Conservation (phyloP, 352 stramenopile species). For the Phytophthora citricola region DNA sequence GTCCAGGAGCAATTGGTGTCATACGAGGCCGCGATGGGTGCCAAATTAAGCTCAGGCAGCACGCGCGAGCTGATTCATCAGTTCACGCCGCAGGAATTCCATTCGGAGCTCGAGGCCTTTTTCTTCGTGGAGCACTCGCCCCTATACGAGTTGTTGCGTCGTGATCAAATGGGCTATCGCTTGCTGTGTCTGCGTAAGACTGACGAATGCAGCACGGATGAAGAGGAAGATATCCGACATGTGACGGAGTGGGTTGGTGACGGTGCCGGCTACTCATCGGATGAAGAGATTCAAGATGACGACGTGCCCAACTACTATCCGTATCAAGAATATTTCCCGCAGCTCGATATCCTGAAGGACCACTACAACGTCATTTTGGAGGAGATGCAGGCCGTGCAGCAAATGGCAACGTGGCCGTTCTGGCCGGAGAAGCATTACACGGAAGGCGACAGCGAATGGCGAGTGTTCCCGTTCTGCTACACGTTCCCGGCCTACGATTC, state of each 20-base stretch:
- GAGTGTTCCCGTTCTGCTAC: conserved; percentile 92
- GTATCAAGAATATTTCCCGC: conserved; percentile 78
- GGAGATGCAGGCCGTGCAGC: conserved; percentile 71
- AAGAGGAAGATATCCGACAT: conserved; percentile 45
- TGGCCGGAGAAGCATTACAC: conserved; percentile 90
- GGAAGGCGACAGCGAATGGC: conserved; percentile 74
- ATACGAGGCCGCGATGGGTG: conserved; percentile 50
- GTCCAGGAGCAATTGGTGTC: conserved; percentile 57
- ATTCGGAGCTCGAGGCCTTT: conserved; percentile 60
- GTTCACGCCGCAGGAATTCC: conserved; percentile 54
- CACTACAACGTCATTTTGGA: conserved; percentile 81
- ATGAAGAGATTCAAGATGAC: conserved; percentile 76
- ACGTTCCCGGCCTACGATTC: conserved; percentile 90
- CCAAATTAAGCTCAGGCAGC: conserved; percentile 45
- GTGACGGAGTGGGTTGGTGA: conserved; percentile 43
- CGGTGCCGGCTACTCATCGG: conserved; percentile 38
- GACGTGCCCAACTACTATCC: conserved; percentile 79
- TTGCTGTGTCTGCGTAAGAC: conserved; percentile 58
- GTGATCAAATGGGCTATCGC: conserved; percentile 57
- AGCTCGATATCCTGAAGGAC: conserved; percentile 75
- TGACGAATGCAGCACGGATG: conserved; percentile 30
- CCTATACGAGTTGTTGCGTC: conserved; percentile 53
- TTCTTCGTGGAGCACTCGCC: conserved; percentile 59
- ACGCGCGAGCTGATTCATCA: conserved; percentile 46
- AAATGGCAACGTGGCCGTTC: conserved; percentile 73